phyloP scores from a whole-genome alignment of 495 filamentous ascomycete species.

The Annulohypoxylon nitens region DNA sequence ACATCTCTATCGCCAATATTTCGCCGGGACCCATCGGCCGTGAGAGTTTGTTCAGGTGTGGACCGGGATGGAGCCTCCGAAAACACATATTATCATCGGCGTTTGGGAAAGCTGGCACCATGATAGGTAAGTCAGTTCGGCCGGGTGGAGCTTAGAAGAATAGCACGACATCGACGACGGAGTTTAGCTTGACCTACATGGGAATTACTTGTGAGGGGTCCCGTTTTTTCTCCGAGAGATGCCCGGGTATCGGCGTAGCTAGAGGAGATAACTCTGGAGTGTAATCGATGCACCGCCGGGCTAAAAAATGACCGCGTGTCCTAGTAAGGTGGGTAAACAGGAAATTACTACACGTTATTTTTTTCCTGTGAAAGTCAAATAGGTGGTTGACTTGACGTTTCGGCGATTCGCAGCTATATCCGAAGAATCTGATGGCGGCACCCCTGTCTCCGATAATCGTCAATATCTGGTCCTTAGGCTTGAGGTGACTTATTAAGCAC shows the following conservation, averaged over 20 bases:
- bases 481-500: background rate
- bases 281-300: background rate
- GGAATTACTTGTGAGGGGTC: too few species aligned
- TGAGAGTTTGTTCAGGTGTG: background rate
- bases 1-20: background rate
- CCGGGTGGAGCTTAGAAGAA: too few species aligned
- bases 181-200: constrained; percentile 30
- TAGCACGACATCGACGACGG: constrained; percentile 14
- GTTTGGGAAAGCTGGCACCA: background rate
- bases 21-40: constrained; percentile 8
- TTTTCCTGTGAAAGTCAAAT: background rate
- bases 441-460: background rate
- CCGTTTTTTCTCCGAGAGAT: background rate
- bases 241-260: background rate
- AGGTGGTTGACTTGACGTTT: constrained; percentile 9
- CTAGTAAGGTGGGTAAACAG: constrained; percentile 1
- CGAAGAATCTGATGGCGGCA: background rate
- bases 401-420: constrained; percentile 28
- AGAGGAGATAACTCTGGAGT: background rate
- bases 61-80: constrained; percentile 5
- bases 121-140: background rate
- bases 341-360: background rate
- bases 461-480: background rate
- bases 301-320: constrained; percentile 39
- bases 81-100: constrained; percentile 14